Percentiles rank a stretch among this genome's conserved stretches.
These are phyloP conservation scores for Eragrostis nindensis DNA, from an alignment of 176 grass and related monocot genomes.

Conservation along the genomic window DNA sequence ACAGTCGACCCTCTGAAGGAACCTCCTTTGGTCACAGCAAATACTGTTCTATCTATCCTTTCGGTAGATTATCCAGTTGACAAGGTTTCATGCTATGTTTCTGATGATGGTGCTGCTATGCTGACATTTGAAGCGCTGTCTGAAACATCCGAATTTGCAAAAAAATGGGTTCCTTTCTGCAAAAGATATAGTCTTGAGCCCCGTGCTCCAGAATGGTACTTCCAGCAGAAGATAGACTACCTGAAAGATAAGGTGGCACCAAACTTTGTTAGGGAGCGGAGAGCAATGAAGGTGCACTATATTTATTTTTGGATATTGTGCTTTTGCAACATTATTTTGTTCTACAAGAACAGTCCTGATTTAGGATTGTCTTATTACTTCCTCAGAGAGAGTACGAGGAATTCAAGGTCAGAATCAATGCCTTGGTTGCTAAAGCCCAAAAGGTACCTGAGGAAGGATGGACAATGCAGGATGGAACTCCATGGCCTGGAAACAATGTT, in stretches of 20 bases:
- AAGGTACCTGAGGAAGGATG: slow-evolving; percentile 96
- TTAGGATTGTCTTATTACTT: slow-evolving; percentile 10
- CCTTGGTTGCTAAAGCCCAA: slow-evolving; percentile 88
- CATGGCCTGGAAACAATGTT: slow-evolving; percentile 92
- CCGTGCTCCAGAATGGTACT: slow-evolving; percentile 85
- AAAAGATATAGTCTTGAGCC: slow-evolving; percentile 83
- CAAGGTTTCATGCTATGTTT: slow-evolving; percentile 95
- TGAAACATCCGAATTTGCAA: slow-evolving; percentile 97
- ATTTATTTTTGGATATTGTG: not conserved
- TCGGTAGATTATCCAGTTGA: slow-evolving; percentile 88
- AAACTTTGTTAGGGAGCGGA: slow-evolving; percentile 73
- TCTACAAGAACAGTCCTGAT: slow-evolving; percentile 12
- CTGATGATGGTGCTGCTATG: slow-evolving; percentile 98
- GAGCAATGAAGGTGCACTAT: slow-evolving; percentile 84
- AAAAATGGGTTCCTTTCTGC: slow-evolving; percentile 94
- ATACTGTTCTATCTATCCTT: slow-evolving; percentile 92
- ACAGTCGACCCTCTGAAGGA: slow-evolving; percentile 91
- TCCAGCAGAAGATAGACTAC: slow-evolving; percentile 96
- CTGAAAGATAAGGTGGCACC: slow-evolving; percentile 76
- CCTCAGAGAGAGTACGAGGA: slow-evolving; percentile 90
- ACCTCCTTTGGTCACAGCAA: slow-evolving; percentile 91
- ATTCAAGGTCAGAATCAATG: slow-evolving; percentile 93
- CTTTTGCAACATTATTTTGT: slow-evolving; percentile 29
- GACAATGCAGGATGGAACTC: slow-evolving; percentile 94
- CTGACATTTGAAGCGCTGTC: slow-evolving; percentile 91